phyloP scores from a whole-genome alignment of 192 early-diverging fungal species.

The Helicostylum pulchrum region DNA sequence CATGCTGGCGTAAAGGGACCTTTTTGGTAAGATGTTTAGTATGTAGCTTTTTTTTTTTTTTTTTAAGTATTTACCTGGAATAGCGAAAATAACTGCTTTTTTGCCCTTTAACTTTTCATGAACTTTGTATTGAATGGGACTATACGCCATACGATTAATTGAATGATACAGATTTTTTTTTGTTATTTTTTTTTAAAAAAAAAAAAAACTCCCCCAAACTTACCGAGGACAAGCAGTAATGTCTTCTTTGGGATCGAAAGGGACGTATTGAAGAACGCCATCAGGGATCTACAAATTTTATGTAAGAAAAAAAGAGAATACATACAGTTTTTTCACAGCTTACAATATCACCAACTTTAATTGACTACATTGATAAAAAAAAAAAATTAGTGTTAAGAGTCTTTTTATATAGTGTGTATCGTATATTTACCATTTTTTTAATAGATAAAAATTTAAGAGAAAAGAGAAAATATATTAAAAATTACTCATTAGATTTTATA shows the following conservation, averaged over 20 bases:
- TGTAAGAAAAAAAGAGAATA: slow-evolving; percentile 1
- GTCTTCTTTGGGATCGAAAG: slow-evolving; percentile 36
- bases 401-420: neutral
- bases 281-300: slow-evolving; percentile 27
- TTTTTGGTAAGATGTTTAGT: neutral
- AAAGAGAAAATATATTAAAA: too few species aligned
- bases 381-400: too few species aligned
- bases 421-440: slow-evolving; percentile 2
- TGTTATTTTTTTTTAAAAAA: neutral
- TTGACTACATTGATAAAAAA: neutral
- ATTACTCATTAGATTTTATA: too few species aligned
- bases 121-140: slow-evolving; percentile 33
- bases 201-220: neutral
- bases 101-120: slow-evolving; percentile 56
- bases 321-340: slow-evolving; percentile 1
- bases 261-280: slow-evolving; percentile 29
- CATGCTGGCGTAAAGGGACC: slow-evolving; percentile 65
- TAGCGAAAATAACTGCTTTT: slow-evolving; percentile 64
- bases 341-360: slow-evolving; percentile 37
- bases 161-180: neutral
- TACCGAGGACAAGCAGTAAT: slow-evolving; percentile 36
- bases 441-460: too few species aligned
- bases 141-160: slow-evolving; percentile 1
- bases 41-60: neutral
- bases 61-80: slow-evolving; percentile 42